Base-by-base conservation (phyloP, 192 early-diverging fungal genomes). In the Helicostylum pulchrum region DNA sequence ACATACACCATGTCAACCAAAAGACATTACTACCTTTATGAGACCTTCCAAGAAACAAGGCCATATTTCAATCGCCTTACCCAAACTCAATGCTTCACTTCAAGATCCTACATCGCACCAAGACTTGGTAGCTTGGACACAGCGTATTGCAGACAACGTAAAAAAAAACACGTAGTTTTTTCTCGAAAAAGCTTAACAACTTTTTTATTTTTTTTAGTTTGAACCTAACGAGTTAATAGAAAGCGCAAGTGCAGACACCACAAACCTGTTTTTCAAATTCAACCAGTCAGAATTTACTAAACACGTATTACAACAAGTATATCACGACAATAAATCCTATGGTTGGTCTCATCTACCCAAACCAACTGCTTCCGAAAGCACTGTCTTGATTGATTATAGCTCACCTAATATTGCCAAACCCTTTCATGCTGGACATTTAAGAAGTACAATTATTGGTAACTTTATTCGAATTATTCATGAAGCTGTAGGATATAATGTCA, bases 341-440 rank as follows among this genome's bases (percentile, higher is more conserved):
- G 36, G 36, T 10, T 39, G 36, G 36, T 39, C 36, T 1, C 36
- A 39, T 39, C 9, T 39, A 39, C 7, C 36, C 1, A 39, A 39
- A 39, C 36, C 36, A 9, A 10, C 5, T 0, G 36, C 36, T 26
- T 26, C 26, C 26, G 26, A 30, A 14, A 52, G 19, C 3, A 82
- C 85, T 21, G 86, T 87, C 14, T 77, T 96, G 20, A 84, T 97
- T 62, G 97, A 99, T 72, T 99, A 88, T 74, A 88, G 85, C 64
- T 92, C 89, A 53, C 97, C 97, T 42, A 98, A 99, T 76, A 95
- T 99, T 59, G 97, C 97, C 51, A 99, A 98, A 77, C 92, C 90
- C 6, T 94, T 97, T 82, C 97, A 99, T 75, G 93, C 88, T 56
- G 97, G 97, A 1, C 97, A 99, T 78, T 78, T 99, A 68, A 85